Percentiles rank a stretch among this genome's conserved stretches.
These are phyloP conservation scores for Phytophthora melonis DNA, from an alignment of 352 stramenopile species.

Conservation along the genomic window DNA sequence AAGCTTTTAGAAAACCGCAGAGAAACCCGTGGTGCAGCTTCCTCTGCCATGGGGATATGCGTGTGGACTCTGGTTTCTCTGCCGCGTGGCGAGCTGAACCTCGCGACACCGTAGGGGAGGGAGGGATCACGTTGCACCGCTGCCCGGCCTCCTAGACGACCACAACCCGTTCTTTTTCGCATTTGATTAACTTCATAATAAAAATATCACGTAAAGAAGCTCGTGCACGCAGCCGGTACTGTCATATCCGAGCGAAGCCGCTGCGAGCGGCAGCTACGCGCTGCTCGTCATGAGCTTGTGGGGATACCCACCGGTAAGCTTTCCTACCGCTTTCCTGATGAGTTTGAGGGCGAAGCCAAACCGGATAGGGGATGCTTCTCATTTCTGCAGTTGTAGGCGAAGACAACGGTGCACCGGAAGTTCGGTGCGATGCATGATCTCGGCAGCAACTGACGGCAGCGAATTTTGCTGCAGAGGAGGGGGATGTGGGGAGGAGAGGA, in stretches of 20 bases:
- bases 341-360: neutral
- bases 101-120: neutral
- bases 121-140: neutral
- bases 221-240: constrained; percentile 3
- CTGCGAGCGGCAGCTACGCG: neutral
- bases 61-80: neutral
- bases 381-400: neutral
- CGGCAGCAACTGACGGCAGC: neutral
- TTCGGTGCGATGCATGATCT: neutral
- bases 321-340: neutral
- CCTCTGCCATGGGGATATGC: no score
- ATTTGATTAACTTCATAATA: neutral
- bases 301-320: neutral
- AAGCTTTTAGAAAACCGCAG: neutral
- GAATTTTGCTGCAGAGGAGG: constrained; percentile 7
- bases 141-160: neutral
- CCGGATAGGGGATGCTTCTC: neutral
- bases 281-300: neutral
- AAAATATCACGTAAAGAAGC: neutral
- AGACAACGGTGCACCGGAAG: neutral
- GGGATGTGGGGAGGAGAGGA: neutral
- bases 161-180: neutral
- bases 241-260: neutral
- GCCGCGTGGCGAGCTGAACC: neutral
- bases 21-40: neutral